Evolutionary conservation across 179 eudicot genomes (phyloP).

Genomic region (Carnegiea gigantea): DNA sequence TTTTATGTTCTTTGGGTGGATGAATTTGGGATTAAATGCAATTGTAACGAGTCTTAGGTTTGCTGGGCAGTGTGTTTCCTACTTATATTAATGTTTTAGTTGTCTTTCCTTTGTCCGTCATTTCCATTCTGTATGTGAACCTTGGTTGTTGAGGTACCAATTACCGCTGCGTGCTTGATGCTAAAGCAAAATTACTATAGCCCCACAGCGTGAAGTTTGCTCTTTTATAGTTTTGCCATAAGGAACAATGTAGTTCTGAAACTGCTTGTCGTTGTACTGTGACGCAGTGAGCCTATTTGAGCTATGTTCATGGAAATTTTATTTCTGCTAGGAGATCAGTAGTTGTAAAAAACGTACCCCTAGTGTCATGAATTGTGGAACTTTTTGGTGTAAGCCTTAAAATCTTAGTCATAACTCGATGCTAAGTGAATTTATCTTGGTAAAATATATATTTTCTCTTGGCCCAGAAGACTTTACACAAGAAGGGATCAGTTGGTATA

Average conservation of each 20-base stretch:
- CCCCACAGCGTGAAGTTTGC: not conserved
- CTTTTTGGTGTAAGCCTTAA: not conserved
- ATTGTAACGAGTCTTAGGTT: not conserved
- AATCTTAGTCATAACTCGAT: not conserved
- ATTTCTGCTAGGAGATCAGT: not conserved
- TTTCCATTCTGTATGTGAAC: not conserved
- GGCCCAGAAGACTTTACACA: not conserved
- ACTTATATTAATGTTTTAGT: no score
- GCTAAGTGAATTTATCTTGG: not conserved
- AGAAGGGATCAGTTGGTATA: not conserved
- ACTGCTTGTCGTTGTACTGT: not conserved
- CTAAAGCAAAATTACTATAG: not conserved
- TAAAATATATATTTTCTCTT: not conserved
- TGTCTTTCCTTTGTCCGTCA: not conserved
- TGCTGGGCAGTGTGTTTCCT: not conserved
- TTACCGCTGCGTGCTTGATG: not conserved
- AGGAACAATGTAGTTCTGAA: not conserved
- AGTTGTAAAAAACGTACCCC: not conserved
- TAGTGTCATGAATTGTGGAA: not conserved
- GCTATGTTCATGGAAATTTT: not conserved
- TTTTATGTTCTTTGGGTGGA: not conserved
- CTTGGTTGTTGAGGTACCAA: not conserved
- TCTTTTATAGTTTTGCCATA: not conserved
- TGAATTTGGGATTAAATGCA: not conserved
- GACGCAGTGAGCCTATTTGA: not conserved